These are phyloP conservation scores for Aspergillus indologenus DNA, from an alignment of 495 filamentous ascomycete species.

Conservation along the genomic window DNA sequence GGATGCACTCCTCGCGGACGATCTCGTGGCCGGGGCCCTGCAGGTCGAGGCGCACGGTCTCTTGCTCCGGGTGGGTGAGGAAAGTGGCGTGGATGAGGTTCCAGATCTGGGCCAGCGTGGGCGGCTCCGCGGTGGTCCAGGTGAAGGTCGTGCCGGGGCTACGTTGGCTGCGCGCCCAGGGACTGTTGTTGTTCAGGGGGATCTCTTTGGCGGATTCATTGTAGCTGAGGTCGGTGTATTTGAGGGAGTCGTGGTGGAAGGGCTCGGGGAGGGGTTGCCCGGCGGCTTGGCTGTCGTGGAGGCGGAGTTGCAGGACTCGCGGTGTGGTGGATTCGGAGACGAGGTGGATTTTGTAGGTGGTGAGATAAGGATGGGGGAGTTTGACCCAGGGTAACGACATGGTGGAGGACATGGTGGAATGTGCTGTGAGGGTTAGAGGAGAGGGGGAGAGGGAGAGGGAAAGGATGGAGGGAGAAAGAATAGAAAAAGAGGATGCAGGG, in stretches of 20 bases:
- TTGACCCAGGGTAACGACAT: slow-evolving; percentile 20
- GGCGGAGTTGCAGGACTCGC: slow-evolving; percentile 21
- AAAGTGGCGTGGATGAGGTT: slow-evolving; percentile 58
- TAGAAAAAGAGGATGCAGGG: neutral
- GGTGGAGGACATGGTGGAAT: neutral
- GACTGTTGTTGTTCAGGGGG: slow-evolving; percentile 39
- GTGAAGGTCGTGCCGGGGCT: slow-evolving; percentile 36
- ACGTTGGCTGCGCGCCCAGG: slow-evolving; percentile 44
- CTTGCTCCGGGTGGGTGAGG: slow-evolving; percentile 50
- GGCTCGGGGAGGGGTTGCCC: slow-evolving; percentile 28
- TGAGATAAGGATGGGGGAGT: slow-evolving; percentile 25
- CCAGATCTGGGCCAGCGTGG: slow-evolving; percentile 60
- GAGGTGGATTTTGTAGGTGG: slow-evolving; percentile 33
- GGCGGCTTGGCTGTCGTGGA: slow-evolving; percentile 25
- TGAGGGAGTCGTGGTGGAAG: slow-evolving; percentile 31
- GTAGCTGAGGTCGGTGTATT: slow-evolving; percentile 31
- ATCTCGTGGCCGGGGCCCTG: slow-evolving; percentile 35
- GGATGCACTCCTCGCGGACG: slow-evolving; percentile 48
- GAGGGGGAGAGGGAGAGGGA: neutral
- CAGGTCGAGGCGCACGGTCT: slow-evolving; percentile 52
- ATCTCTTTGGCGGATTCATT: slow-evolving; percentile 22
- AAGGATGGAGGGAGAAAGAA: neutral
- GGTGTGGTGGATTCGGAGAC: slow-evolving; percentile 22
- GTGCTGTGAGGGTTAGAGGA: neutral
- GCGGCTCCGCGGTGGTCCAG: slow-evolving; percentile 35